Conservation (phyloP, 2,329 filamentous ascomycete species). For the Ophiostoma sp. region DNA sequence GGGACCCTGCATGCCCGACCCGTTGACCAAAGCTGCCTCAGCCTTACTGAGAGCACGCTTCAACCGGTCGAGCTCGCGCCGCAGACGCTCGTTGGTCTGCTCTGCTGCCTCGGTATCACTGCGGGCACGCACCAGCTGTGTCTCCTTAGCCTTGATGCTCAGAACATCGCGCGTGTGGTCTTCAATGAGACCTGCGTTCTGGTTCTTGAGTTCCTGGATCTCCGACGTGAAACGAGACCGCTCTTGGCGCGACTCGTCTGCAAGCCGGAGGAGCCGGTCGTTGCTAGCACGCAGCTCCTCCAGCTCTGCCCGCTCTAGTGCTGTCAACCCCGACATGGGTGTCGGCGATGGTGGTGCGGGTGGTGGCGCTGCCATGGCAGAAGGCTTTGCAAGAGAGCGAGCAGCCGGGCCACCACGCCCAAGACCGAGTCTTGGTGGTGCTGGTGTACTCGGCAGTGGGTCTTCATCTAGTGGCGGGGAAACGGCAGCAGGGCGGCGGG, state of each 20-base stretch:
- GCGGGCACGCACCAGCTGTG: slow-evolving; percentile 84
- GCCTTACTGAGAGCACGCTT: slow-evolving; percentile 74
- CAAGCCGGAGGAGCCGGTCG: slow-evolving; percentile 66
- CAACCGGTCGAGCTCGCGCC: slow-evolving; percentile 83
- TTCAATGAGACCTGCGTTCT: slow-evolving; percentile 94
- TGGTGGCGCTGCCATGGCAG: slow-evolving; percentile 49
- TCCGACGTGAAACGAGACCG: slow-evolving; percentile 76
- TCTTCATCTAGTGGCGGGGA: slow-evolving; percentile 53
- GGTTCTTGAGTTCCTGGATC: slow-evolving; percentile 89
- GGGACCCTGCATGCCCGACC: not conserved
- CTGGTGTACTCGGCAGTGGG: slow-evolving; percentile 43
- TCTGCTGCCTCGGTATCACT: slow-evolving; percentile 87
- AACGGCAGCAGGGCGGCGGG: slow-evolving; percentile 46
- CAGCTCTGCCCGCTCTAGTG: slow-evolving; percentile 84
- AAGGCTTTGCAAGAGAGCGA: slow-evolving; percentile 75
- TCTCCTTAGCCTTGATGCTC: slow-evolving; percentile 97
- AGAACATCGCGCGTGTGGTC: slow-evolving; percentile 93
- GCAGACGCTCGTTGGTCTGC: slow-evolving; percentile 74
- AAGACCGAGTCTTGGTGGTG: slow-evolving; percentile 54
- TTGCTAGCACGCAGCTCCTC: slow-evolving; percentile 82
- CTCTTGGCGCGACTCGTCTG: slow-evolving; percentile 77
- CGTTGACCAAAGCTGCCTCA: slow-evolving; percentile 37
- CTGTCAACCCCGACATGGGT: slow-evolving; percentile 60
- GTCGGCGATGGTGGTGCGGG: slow-evolving; percentile 51
- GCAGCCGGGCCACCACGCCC: slow-evolving; percentile 79